phyloP scores from a whole-genome alignment of 192 early-diverging fungal species.

The Backusella parvicylindrica region DNA sequence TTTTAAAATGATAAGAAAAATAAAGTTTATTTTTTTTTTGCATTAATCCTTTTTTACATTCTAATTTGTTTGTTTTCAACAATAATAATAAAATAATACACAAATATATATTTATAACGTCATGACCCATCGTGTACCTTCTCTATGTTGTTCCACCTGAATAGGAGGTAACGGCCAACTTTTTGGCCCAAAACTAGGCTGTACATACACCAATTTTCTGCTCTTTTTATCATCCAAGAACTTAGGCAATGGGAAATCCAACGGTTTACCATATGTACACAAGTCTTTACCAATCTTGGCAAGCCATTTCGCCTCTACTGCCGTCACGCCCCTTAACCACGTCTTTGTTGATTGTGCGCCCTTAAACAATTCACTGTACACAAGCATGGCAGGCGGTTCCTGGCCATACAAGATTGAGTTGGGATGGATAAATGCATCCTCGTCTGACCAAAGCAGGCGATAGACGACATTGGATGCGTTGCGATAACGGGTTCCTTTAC shows the following conservation, averaged over 20 bases:
- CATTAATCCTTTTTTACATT: background rate
- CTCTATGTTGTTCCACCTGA: conserved; percentile 57
- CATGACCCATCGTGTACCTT: conserved; percentile 59
- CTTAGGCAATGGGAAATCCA: conserved; percentile 72
- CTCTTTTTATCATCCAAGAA: conserved; percentile 57
- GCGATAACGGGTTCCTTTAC: conserved; percentile 29
- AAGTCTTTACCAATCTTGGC: conserved; percentile 71
- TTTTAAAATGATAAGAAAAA: background rate
- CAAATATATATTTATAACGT: background rate
- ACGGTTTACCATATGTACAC: conserved; percentile 67
- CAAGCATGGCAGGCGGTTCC: conserved; percentile 66
- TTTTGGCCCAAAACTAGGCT: conserved; percentile 67
- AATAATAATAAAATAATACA: background rate
- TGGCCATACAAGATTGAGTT: conserved; percentile 61
- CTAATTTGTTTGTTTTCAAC: background rate
- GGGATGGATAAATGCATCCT: conserved; percentile 75
- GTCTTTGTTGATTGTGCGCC: conserved; percentile 39
- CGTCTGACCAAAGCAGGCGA: conserved; percentile 69
- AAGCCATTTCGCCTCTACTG: conserved; percentile 79
- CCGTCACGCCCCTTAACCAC: conserved; percentile 55
- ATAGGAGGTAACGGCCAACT: conserved; percentile 68
- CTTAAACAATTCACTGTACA: conserved; percentile 66
- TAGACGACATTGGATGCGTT: conserved; percentile 46
- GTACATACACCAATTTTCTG: conserved; percentile 53
- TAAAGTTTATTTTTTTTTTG: background rate